Base-by-base conservation (phyloP, 768 basidiomycete species). In the Boletus insuetus region DNA sequence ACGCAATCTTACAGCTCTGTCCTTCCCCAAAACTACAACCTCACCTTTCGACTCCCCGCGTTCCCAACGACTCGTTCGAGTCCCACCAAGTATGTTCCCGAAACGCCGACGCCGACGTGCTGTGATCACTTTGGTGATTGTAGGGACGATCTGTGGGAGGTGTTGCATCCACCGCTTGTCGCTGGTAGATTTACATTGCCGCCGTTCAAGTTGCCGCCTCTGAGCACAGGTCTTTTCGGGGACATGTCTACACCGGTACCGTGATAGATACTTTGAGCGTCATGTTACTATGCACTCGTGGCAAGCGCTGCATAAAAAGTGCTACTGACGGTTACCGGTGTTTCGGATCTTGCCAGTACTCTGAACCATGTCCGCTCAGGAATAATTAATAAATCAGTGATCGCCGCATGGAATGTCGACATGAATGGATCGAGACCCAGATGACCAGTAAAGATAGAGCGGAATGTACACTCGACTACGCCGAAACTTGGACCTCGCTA, bases 61-160 rank as follows among this genome's bases (percentile, higher is more conserved):
- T 51, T 58, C 9, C 58, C 64, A 5, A 7, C 47, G 5, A 2
- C 37, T 2, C 41, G 17, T 40, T 20, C 42, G 38, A 35, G 31
- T 8, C 34, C 51, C 6, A 1, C 9, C 32, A 16, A 42, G n/a
- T 55, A 51, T 17, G 40, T 34, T 4, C 67, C 65, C 0, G 67
- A 68, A 34, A 69, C 67, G 29, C 67, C 67, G 13, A 67, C 67
- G 9, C 67, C 67, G 4, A 69, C 60, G 60, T 53, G 41, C 22
- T 69, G 64, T 3, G 44, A 57, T 47, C 65, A 68, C 49, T 24
- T 55, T 41, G 67, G 65, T 14, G 63, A 64, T 14, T 69, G 64
- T 32, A 49, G 40, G 5, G 62, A 59, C 0, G 67, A 67, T 31
- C 16, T 62, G 40, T 69, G 63, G 67, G 67, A 69, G 19, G 44